phyloP scores from a whole-genome alignment of 2,329 filamentous ascomycete species.

The Alternaria triticina region DNA sequence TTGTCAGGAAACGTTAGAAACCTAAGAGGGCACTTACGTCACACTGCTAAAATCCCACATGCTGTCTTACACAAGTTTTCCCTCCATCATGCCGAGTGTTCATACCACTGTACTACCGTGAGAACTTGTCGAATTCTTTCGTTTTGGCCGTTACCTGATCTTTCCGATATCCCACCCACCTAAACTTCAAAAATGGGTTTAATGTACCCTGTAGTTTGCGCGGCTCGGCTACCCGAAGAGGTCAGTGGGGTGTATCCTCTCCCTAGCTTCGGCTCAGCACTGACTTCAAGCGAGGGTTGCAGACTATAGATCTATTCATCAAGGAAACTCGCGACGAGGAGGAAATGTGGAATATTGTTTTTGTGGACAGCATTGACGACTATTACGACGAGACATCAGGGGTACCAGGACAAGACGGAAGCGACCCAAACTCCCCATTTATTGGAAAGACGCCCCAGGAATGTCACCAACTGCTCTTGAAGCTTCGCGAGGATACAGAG shows the following conservation, averaged over 20 bases:
- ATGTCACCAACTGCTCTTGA: not conserved
- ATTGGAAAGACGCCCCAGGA: not conserved
- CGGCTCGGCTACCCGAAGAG: not conserved
- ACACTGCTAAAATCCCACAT: not conserved
- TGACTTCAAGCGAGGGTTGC: not conserved
- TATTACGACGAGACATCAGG: not conserved
- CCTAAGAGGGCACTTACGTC: not conserved
- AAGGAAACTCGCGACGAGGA: not conserved
- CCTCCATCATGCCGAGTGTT: not conserved
- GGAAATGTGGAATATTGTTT: fast-evolving
- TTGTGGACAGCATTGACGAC: not conserved
- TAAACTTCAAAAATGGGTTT: not conserved
- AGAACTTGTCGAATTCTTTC: not conserved
- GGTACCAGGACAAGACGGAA: not conserved
- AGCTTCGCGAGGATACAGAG: not conserved
- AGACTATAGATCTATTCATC: not conserved
- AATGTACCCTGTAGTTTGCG: not conserved
- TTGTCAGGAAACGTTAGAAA: not conserved
- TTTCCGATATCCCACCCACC: not conserved
- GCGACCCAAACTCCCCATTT: not conserved
- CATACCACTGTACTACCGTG: not conserved
- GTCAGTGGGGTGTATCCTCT: not conserved
- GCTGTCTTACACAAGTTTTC: not conserved
- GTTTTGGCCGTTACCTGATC: not conserved
- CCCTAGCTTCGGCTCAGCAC: not conserved